Evolutionary conservation across 805 yeast species (phyloP).

Genomic region (Priceomyces haplophilus): DNA sequence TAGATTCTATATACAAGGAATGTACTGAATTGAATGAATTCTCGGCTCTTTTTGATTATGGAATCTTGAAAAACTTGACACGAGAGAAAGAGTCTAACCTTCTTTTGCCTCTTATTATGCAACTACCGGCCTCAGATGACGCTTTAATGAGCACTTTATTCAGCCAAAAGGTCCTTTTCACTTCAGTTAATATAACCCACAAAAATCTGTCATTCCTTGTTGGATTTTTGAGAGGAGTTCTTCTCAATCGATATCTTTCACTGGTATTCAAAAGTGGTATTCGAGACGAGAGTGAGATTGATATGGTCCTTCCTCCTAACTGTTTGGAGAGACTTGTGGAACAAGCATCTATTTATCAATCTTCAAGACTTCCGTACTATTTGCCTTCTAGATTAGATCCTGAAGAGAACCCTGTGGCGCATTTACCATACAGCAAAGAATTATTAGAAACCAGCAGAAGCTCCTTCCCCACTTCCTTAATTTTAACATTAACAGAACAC

Average conservation of each 20-base stretch:
- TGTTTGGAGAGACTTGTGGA: slow-evolving; percentile 22
- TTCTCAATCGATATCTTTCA: slow-evolving; percentile 4
- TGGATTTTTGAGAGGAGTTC: slow-evolving; percentile 2
- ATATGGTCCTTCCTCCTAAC: slow-evolving; percentile 18
- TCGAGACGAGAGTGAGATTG: slow-evolving; percentile 1
- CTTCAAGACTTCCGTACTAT: slow-evolving; percentile 24
- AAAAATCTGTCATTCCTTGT: neutral
- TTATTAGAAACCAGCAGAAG: slow-evolving; percentile 14
- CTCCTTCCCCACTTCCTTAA: slow-evolving; percentile 47
- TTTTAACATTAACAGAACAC: slow-evolving; percentile 51
- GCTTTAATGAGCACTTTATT: slow-evolving; percentile 11
- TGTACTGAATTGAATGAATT: neutral
- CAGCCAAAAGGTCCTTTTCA: slow-evolving; percentile 9
- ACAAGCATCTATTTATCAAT: slow-evolving; percentile 20
- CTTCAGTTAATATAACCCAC: slow-evolving; percentile 3
- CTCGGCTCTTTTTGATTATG: slow-evolving; percentile 1
- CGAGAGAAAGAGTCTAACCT: slow-evolving; percentile 24
- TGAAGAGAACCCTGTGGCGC: slow-evolving; percentile 7
- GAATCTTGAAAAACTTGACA: slow-evolving; percentile 16
- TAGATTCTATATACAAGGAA: slow-evolving; percentile 17
- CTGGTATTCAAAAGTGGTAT: slow-evolving; percentile 3
- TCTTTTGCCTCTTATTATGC: slow-evolving; percentile 19
- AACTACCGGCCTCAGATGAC: slow-evolving; percentile 12
- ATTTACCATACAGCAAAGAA: slow-evolving; percentile 13
- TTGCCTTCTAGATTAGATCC: slow-evolving; percentile 24